Evolutionary conservation across 2,329 filamentous ascomycete genomes (phyloP), one percentile per base, ranked within the genome.

Genomic region (Curvularia sp.): DNA sequence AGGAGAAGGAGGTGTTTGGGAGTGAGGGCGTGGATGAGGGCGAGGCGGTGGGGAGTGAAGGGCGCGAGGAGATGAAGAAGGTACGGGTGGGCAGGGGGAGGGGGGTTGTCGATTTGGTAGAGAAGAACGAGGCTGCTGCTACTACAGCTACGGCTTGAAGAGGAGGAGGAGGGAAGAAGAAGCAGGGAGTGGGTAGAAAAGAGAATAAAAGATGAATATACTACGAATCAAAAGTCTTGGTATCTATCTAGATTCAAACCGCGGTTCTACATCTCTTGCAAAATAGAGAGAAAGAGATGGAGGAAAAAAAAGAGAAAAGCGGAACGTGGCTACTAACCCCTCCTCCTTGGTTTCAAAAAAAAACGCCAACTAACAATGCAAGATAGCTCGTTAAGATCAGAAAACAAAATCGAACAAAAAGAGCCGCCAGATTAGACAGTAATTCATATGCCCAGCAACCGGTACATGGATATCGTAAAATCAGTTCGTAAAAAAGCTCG

Each of bases 61-160:
- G 73, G 20, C 71, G 63, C 44, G 73, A 72, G 53, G 75, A 59
- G 55, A 35, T 35, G 61, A 88, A 86, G 75, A 91, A 90, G 87
- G 84, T 90, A 64, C 93, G 92, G 80, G 90, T 97, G 50, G 93
- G 93, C 15, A 83, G 92, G 69, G 85, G 83, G 0, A 75, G 96
- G 49, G 93, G 93, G 1, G 93, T 97, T 0, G 88, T 93, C 22
- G 89, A 89, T 66, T 77, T 93, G 72, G 89, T 93, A 35, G 89
- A 93, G 81, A 87, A 86, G 80, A 86, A 86, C 62, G 88, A 90
- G 58, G 70, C 62, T 5, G 61, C 60, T 60, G 68, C 64, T 61
- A 58, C 48, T 33, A 52, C 61, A 57, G 65, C 64, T 61, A 61
- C 55, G 28, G 52, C 48, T 15, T 7, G 12, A 35, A 4, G 12